Evolutionary conservation across 306 rosid genomes (phyloP).

Genomic region (Trichosanthes truncata): DNA sequence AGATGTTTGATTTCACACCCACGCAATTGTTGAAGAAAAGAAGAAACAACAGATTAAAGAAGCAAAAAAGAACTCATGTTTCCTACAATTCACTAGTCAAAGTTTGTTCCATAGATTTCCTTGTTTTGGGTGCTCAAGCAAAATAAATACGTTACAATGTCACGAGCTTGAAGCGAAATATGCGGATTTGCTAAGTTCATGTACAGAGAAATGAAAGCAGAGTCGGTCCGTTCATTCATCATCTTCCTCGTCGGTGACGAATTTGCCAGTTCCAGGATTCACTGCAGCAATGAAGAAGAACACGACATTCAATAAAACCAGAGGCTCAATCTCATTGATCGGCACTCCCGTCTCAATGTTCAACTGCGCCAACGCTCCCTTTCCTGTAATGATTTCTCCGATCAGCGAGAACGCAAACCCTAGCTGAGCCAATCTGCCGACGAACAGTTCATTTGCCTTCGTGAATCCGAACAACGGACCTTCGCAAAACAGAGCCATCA

Average conservation of each 20-base stretch:
- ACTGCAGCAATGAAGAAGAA: constrained; percentile 95
- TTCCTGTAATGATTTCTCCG: constrained; percentile 90
- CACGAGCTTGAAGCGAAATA: background rate
- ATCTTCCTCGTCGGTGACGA: constrained; percentile 62
- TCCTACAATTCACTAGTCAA: background rate
- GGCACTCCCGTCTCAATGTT: constrained; percentile 97
- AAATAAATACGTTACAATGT: background rate
- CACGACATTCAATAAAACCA: constrained; percentile 67
- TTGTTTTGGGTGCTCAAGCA: background rate
- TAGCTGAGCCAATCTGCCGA: constrained; percentile 96
- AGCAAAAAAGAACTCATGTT: background rate
- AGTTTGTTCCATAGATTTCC: background rate
- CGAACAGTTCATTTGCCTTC: constrained; percentile 83
- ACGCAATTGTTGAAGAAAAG: too few relatives aligned
- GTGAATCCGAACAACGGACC: constrained; percentile 97
- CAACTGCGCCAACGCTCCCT: constrained; percentile 91
- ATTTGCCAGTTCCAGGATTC: constrained; percentile 94
- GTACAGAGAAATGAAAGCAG: background rate
- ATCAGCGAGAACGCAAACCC: constrained; percentile 87
- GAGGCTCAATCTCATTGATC: constrained; percentile 77
- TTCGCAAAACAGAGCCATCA: constrained; percentile 1
- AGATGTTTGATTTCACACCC: too few relatives aligned
- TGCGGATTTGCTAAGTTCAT: background rate
- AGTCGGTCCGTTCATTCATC: constrained; percentile 17
- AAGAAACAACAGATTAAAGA: too few relatives aligned